Evolutionary conservation across 495 filamentous ascomycete species (phyloP), one percentile per base, ranked within the genome.

Genomic region (Daldinia concentrica): DNA sequence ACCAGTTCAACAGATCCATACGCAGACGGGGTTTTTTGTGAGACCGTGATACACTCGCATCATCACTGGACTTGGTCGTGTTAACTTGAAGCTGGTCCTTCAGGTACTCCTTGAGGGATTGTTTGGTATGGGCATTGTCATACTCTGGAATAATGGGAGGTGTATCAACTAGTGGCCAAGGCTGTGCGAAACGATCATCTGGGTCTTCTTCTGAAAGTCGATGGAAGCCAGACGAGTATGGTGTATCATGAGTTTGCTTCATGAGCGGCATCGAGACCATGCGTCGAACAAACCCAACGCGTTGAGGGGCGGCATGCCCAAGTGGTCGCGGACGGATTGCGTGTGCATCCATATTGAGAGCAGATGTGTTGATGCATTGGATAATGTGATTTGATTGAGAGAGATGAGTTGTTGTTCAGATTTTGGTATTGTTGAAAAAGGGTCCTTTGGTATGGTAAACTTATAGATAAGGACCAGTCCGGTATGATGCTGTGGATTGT

Each of bases 181-280:
- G 45, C 7, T n/a, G 32, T 15, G 43, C 9, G 8, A 55, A 43
- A 14, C 36, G 15, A 17, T 36, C 6, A 27, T 48, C 14, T 2
- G 24, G 0, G 14, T 65, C 7, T 27, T 67, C 65, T 19, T 60
- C 64, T 9, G 70, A 73, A 22, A 27, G 36, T 50, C 60, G 61
- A 52, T 62, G 52, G 11, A 48, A 48, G 24, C 30, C 51, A 24
- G 41, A 19, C 4, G 32, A 32, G n/a, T 26, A 6, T 24, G 41
- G 3, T 6, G 32, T 58, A 43, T 62, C 17, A 15, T 32, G 29
- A 11, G 43, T 12, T 30, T 29, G 41, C 6, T 19, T 62, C 48
- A 73, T 54, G 14, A 58, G n/a, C 5, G 71, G 71, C 51, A 60
- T 73, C 4, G 71, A 73, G 51, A 34, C 58, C 66, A 69, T 73